These are phyloP conservation scores for Phtheirospermum japonicum DNA, from an alignment of 257 asterid genomes.

Conservation along the genomic window DNA sequence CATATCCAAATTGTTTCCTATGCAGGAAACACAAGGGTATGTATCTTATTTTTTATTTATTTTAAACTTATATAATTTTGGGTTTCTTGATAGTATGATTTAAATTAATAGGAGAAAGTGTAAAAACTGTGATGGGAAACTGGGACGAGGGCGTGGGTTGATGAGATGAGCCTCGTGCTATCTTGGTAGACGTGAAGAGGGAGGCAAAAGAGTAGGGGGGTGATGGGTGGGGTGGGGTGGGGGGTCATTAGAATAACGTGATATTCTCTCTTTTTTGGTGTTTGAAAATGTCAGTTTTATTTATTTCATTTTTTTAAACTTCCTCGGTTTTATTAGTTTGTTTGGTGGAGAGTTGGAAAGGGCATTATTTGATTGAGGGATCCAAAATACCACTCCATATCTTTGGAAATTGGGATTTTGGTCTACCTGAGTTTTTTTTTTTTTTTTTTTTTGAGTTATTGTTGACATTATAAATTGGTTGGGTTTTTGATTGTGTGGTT, in stretches of 20 bases:
- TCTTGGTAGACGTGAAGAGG: conserved; percentile 56
- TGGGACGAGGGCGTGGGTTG: conserved; percentile 25
- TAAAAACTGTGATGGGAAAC: conserved; percentile 19
- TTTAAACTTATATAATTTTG: not conserved
- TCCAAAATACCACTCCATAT: not conserved
- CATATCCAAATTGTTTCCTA: conserved; percentile 24
- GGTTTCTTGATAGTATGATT: conserved; percentile 2
- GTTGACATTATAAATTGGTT: not conserved
- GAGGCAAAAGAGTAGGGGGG: conserved; percentile 16
- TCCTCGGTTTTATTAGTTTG: not conserved
- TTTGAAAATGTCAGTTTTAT: conserved; percentile 25
- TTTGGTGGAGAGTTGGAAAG: conserved; percentile 21
- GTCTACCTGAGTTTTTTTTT: not conserved
- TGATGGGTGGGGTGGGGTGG: not conserved
- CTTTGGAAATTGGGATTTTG: not conserved
- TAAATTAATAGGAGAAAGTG: conserved; percentile 23
- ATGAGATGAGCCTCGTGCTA: conserved; percentile 50
- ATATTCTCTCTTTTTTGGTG: conserved; percentile 41
- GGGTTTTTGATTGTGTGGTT: too few species aligned
- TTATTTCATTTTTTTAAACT: not conserved
- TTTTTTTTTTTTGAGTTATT: too few species aligned
- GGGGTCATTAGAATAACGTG: conserved; percentile 42
- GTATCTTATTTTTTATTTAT: too few species aligned
- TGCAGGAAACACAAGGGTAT: conserved; percentile 30
- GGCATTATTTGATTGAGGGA: not conserved